Evolutionary conservation across 1,139 yeast species (phyloP), one percentile per base, ranked within the genome.

Genomic region (Pichia sp.): DNA sequence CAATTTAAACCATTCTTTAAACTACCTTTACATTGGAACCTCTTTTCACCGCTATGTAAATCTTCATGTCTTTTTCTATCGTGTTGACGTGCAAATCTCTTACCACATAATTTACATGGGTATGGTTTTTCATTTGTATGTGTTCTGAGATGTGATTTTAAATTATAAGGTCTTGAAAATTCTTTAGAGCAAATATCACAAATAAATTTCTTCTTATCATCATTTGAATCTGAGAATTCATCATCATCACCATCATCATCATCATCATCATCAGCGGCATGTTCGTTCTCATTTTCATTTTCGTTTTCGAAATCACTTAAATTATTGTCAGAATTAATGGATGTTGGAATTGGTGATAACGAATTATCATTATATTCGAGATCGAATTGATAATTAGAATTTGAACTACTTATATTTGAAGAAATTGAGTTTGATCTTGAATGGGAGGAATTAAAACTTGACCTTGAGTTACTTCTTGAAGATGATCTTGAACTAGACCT

Each of bases 91-190:
- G 97, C 97, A 74, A 92, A 92, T 4, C 96, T 92, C 66, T 89
- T 88, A 9, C 94, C 94, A 68, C 98, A 92, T 7, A 84, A 78
- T 16, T 79, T 74, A 68, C 98, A 92, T 25, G 80, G 76, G 63
- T 81, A 92, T 5, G 98, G 98, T 52, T 95, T 72, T 63, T 92
- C 97, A 63, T 89, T 90, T 0, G 97, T 90, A 64, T 92, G 98
- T 0, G 97, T 90, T 50, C 96, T 71, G 60, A 86, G 70, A 68
- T 92, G 98, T 0, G 96, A 87, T 58, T 92, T 86, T 59, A 92
- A 71, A 63, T 92, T 92, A 66, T 92, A 92, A 0, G 96, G 96
- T 51, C 97, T 70, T 2, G 97, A 89, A 63, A 92, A 92, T 45
- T 83, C 70, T 65, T 88, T 89, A 41, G 83, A 90, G 67, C 98